phyloP scores from a whole-genome alignment of 257 asterid genomes.

The Nicotiana obtusifolia region DNA sequence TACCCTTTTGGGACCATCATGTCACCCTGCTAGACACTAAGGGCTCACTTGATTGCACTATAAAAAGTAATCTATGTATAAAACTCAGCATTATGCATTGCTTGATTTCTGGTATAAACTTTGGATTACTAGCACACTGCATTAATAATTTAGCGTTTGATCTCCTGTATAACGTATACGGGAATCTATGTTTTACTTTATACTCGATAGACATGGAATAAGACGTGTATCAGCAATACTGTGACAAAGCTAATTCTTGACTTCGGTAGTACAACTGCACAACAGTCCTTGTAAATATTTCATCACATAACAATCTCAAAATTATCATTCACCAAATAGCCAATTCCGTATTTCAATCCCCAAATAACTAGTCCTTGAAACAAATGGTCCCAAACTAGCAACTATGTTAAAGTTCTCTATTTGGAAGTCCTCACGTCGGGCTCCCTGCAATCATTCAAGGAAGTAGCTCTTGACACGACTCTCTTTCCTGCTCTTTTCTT shows the following conservation, averaged over 20 bases:
- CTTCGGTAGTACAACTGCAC: background rate
- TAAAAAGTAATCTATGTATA: no score
- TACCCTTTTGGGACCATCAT: background rate
- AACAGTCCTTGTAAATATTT: background rate
- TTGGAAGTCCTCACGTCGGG: background rate
- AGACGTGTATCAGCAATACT: background rate
- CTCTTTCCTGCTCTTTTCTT: background rate
- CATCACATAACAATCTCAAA: background rate
- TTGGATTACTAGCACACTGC: background rate
- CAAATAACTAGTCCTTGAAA: background rate
- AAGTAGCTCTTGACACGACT: background rate
- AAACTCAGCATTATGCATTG: background rate
- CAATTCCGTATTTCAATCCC: background rate
- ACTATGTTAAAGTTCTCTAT: background rate
- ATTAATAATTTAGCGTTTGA: no score
- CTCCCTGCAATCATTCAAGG: background rate
- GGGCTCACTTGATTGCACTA: background rate
- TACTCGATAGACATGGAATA: background rate
- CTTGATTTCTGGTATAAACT: background rate
- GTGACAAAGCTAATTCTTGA: background rate
- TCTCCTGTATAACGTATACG: background rate
- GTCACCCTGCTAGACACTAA: background rate
- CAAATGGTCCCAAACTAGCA: slow-evolving; percentile 5
- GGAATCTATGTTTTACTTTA: background rate
- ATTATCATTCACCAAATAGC: background rate